Evolutionary conservation across 202 grass and related monocot species (phyloP).

Genomic region (Musa balbisiana): DNA sequence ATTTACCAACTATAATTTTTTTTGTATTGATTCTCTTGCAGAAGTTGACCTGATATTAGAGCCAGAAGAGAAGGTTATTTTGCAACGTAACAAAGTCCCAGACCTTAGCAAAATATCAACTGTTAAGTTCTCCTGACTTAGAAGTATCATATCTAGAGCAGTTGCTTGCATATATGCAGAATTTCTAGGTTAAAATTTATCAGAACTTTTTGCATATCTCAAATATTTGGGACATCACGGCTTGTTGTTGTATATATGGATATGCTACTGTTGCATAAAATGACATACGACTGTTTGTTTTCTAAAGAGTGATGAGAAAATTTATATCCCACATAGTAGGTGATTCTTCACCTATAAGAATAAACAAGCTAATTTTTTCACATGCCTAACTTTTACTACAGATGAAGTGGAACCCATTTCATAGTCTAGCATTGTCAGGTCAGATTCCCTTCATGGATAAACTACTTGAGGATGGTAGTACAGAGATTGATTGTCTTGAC

Average conservation of each 20-base stretch:
- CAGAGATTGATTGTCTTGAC: conserved; percentile 65
- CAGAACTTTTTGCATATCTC: not conserved
- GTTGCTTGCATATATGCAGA: not conserved
- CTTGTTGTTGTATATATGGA: not conserved
- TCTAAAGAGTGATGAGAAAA: not conserved
- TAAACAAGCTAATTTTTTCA: conserved; percentile 16
- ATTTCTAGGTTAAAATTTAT: not conserved
- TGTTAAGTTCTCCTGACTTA: conserved; percentile 35
- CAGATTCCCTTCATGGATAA: conserved; percentile 90
- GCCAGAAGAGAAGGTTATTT: conserved; percentile 67
- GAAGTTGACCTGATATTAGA: conserved; percentile 73
- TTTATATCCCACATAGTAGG: not conserved
- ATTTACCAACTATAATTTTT: not conserved
- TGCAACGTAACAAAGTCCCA: conserved; percentile 45
- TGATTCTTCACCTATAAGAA: conserved; percentile 2
- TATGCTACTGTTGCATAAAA: not conserved
- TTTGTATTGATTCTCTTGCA: conserved; percentile 22
- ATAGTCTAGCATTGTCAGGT: conserved; percentile 53
- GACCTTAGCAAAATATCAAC: conserved; percentile 63
- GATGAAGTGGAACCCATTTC: conserved; percentile 78
- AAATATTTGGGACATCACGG: not conserved
- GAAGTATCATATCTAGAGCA: conserved; percentile 1
- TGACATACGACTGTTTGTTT: not conserved
- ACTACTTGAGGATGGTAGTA: conserved; percentile 49
- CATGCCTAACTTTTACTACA: conserved; percentile 35